Percentiles rank a stretch among this genome's conserved stretches.
Conservation (phyloP, 495 filamentous ascomycete genomes). For the Aspergillus diversus region DNA sequence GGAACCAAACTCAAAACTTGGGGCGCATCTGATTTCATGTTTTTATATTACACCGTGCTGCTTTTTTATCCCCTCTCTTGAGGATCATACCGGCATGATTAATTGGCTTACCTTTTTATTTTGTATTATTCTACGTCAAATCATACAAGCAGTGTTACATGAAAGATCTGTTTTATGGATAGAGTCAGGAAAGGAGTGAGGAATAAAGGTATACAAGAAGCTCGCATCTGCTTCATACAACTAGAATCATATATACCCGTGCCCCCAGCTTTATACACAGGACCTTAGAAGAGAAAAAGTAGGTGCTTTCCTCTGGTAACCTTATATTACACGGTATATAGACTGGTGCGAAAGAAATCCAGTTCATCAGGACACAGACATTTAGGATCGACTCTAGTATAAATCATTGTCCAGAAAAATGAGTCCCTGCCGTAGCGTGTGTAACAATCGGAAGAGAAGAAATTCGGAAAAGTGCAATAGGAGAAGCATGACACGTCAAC, state of each 20-base stretch:
- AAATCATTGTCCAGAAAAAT: background rate
- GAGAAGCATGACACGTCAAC: background rate
- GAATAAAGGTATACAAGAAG: too few species aligned
- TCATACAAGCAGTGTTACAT: background rate
- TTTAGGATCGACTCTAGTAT: too few species aligned
- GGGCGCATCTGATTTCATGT: background rate
- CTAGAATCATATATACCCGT: too few species aligned
- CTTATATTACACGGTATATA: too few species aligned
- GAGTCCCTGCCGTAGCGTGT: too few species aligned
- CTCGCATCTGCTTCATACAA: too few species aligned
- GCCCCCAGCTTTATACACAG: too few species aligned
- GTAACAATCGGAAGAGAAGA: background rate
- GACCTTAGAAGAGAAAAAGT: too few species aligned
- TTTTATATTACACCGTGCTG: background rate
- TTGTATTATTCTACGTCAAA: conserved; percentile 17
- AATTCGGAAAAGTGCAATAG: background rate
- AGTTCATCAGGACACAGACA: too few species aligned
- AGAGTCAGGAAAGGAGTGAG: background rate
- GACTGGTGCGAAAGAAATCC: too few species aligned
- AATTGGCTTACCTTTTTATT: conserved; percentile 1
- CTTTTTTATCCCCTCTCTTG: conserved; percentile 12
- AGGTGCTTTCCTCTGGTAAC: too few species aligned
- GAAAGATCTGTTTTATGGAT: background rate
- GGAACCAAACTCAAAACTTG: conserved; percentile 2
- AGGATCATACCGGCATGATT: conserved; percentile 18